A percentile compares a stretch with the other conserved stretches of the same genome.
Conservation (phyloP, 345 rosid species). For the Eucalyptus curtisii region DNA sequence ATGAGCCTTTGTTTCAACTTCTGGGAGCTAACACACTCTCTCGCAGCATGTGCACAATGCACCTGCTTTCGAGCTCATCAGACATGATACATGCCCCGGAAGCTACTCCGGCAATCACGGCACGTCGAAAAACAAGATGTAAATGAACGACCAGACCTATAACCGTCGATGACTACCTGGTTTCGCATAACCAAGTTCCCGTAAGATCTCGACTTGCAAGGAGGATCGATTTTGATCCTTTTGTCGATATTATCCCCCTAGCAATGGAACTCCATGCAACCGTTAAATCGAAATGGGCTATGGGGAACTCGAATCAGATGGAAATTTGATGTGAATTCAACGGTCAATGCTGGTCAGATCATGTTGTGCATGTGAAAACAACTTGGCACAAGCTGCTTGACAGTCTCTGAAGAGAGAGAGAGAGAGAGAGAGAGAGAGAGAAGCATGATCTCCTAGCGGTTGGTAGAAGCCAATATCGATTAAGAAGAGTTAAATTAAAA, state of each 20-base stretch:
- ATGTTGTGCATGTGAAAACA: not conserved
- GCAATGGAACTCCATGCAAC: not conserved
- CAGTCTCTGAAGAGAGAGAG: not conserved
- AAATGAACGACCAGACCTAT: not conserved
- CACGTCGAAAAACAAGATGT: not conserved
- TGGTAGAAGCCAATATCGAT: not conserved
- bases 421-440: not conserved
- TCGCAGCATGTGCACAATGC: not conserved
- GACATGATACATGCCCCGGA: not conserved
- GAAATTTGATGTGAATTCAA: not conserved
- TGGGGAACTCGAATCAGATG: not conserved
- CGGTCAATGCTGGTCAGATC: not conserved
- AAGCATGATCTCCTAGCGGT: not conserved
- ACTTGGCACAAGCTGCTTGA: not conserved
- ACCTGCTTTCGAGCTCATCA: not conserved
- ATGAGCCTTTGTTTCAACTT: not conserved
- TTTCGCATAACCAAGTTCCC: not conserved
- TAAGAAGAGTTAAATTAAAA: constrained; percentile 11
- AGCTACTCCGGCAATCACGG: not conserved
- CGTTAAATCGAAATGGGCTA: not conserved
- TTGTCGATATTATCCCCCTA: not conserved
- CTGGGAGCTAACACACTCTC: not conserved
- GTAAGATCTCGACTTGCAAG: not conserved
- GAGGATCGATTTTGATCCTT: not conserved
- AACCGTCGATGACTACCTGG: not conserved